A percentile compares a stretch with the other conserved stretches of the same genome.
Evolutionary conservation across 208 protist species (phyloP).

Genomic region (Endotrypanum monterogeii): DNA sequence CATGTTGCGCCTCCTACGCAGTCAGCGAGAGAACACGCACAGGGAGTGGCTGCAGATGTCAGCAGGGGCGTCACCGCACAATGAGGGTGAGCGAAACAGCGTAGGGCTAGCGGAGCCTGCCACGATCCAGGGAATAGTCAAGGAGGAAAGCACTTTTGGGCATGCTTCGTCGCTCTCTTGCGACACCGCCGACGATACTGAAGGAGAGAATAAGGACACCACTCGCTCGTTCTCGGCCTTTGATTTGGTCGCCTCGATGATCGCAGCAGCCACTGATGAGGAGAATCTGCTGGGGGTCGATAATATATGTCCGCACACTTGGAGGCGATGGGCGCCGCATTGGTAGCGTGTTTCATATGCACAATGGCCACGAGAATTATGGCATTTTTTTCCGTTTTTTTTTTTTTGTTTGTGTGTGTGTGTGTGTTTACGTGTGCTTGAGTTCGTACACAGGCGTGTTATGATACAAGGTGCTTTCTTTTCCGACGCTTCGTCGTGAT

Average conservation of each 20-base stretch:
- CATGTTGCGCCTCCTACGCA: slow-evolving; percentile 18
- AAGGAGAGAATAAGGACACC: not conserved
- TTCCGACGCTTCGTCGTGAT: not conserved
- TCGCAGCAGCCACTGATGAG: slow-evolving; percentile 49
- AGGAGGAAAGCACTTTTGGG: not conserved
- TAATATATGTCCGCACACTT: slow-evolving; percentile 53
- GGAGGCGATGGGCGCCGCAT: slow-evolving; percentile 74
- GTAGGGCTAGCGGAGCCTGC: not conserved
- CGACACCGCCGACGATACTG: not conserved
- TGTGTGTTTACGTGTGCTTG: not conserved
- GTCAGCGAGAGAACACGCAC: slow-evolving; percentile 17
- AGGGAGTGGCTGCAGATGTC: slow-evolving; percentile 13
- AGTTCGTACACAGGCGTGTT: not conserved
- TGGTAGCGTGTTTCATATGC: slow-evolving; percentile 45
- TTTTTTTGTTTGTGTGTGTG: not conserved
- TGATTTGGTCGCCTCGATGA: slow-evolving; percentile 49
- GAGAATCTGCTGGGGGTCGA: slow-evolving; percentile 50
- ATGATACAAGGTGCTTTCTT: not conserved
- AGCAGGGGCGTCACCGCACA: not conserved
- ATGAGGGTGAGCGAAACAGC: not conserved
- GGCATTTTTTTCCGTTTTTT: not conserved
- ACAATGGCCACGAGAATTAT: not conserved
- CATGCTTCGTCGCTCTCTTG: not conserved
- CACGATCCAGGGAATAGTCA: not conserved
- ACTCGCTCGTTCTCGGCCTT: slow-evolving; percentile 25